Evolutionary conservation across 768 basidiomycete genomes (phyloP).

Genomic region (Pulveroboletus frians): DNA sequence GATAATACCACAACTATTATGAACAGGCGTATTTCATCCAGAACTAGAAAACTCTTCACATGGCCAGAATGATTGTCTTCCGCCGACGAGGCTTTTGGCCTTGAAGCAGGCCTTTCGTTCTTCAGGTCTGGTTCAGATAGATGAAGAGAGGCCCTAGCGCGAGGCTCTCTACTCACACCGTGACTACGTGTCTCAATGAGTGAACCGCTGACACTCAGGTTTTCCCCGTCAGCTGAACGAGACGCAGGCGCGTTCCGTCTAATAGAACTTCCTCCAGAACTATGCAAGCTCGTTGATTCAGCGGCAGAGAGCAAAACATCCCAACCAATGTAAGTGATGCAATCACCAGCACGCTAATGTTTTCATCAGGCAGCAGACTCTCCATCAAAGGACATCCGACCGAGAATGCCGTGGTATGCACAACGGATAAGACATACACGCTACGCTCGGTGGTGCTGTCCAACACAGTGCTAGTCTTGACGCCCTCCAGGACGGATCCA

Average conservation of each 20-base stretch:
- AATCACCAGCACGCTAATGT: background rate
- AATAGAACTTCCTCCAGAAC: slow-evolving; percentile 67
- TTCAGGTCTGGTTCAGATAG: too few relatives aligned
- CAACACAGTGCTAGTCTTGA: slow-evolving; percentile 78
- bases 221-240: slow-evolving; percentile 43
- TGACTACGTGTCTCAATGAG: slow-evolving; percentile 16
- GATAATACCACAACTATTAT: background rate
- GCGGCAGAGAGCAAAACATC: slow-evolving; percentile 31
- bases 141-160: too few relatives aligned
- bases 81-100: too few relatives aligned
- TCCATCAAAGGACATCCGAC: slow-evolving; percentile 74
- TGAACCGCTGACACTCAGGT: slow-evolving; percentile 39
- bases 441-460: slow-evolving; percentile 85
- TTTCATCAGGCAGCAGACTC: slow-evolving; percentile 38
- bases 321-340: slow-evolving; percentile 27
- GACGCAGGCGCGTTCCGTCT: slow-evolving; percentile 61
- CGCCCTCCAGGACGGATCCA: slow-evolving; percentile 36
- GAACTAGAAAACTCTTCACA: background rate
- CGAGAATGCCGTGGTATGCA: slow-evolving; percentile 91
- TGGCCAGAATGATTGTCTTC: too few relatives aligned
- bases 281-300: slow-evolving; percentile 58
- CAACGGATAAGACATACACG: slow-evolving; percentile 69
- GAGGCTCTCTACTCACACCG: background rate
- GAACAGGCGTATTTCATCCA: too few relatives aligned
- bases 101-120: too few relatives aligned